Conservation (phyloP, 2,329 filamentous ascomycete genomes). For the Trichothecium sympodiale region DNA sequence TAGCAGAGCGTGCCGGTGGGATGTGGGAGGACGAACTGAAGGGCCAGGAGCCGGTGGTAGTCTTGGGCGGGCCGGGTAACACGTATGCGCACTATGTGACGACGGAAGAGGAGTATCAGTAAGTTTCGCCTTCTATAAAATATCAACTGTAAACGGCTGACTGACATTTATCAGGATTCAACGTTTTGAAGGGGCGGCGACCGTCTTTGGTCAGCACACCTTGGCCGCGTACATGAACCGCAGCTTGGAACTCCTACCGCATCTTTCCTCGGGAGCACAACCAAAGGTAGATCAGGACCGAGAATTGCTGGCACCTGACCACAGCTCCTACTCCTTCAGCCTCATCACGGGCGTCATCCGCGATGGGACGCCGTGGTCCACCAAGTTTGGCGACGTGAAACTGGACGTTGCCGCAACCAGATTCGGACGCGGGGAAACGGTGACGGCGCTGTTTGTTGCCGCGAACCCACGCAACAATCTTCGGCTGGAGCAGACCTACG, state of each 20-base stretch:
- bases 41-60: conserved; percentile 51
- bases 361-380: conserved; percentile 56
- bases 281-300: conserved; percentile 27
- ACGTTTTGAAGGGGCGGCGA: conserved; percentile 91
- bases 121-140: no score
- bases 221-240: conserved; percentile 82
- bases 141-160: no score
- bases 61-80: conserved; percentile 82
- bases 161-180: no score
- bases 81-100: conserved; percentile 77
- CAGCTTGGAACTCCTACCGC: conserved; percentile 50
- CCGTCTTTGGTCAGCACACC: conserved; percentile 73
- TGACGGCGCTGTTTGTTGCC: conserved; percentile 64
- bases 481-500: conserved; percentile 65
- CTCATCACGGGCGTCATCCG: conserved; percentile 74
- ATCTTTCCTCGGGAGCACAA: conserved; percentile 18
- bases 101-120: conserved; percentile 67
- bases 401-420: conserved; percentile 37
- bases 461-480: conserved; percentile 89
- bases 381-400: conserved; percentile 58
- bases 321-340: conserved; percentile 61
- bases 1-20: conserved; percentile 37
- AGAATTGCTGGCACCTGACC: conserved; percentile 64
- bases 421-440: conserved; percentile 49
- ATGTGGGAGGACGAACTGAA: conserved; percentile 32